These are phyloP conservation scores for Solanum gracilifrons DNA, from an alignment of 257 asterid species.

Conservation along the genomic window DNA sequence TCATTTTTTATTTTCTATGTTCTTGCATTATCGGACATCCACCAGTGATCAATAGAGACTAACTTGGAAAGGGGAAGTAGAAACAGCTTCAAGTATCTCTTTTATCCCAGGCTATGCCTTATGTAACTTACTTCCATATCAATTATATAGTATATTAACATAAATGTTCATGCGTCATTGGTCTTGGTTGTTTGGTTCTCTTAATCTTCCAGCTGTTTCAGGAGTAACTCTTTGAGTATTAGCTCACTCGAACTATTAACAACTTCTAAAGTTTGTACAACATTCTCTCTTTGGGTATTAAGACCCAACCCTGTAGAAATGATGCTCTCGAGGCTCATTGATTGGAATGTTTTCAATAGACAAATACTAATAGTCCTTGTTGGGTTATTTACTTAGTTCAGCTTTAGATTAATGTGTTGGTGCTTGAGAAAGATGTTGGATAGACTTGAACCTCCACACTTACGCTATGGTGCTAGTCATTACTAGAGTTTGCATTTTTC, in stretches of 20 bases:
- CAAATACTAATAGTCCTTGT: neutral
- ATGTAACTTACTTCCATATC: neutral
- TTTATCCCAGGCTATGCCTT: neutral
- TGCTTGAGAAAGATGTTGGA: neutral
- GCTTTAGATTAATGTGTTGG: neutral
- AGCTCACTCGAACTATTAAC: neutral
- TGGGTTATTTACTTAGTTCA: neutral
- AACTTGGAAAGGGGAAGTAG: neutral
- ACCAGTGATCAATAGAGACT: neutral
- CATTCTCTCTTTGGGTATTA: neutral
- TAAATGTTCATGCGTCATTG: neutral
- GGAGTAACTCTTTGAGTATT: neutral
- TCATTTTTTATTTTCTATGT: neutral
- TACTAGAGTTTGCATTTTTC: neutral
- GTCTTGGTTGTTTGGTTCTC: neutral
- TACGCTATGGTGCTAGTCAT: neutral
- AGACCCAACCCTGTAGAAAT: neutral
- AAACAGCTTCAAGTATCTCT: neutral
- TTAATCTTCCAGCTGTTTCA: neutral
- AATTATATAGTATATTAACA: neutral
- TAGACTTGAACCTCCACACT: neutral
- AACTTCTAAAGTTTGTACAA: neutral
- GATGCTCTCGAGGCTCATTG: neutral
- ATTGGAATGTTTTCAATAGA: neutral
- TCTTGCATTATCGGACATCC: neutral